Percentiles rank a stretch among this genome's conserved stretches.
Conservation (phyloP, 2,329 filamentous ascomycete species). For the Neoscytalidium dimidiatum region DNA sequence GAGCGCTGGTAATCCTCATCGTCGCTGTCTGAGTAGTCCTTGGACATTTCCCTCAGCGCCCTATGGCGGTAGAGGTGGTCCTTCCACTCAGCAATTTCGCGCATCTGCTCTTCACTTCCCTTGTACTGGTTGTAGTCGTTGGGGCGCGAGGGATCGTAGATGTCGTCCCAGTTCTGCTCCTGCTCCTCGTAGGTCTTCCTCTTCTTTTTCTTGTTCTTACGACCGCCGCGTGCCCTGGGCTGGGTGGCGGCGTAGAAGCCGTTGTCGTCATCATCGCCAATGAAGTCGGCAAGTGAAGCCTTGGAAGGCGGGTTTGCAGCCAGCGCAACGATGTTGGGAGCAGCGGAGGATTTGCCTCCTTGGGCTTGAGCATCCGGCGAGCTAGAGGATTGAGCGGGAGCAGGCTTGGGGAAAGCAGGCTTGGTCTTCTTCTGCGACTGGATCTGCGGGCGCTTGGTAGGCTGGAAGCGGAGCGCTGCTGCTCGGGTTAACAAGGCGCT, state of each 20-base stretch:
- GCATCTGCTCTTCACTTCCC: constrained; percentile 78
- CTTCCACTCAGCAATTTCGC: constrained; percentile 84
- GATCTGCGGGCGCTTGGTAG: constrained; percentile 67
- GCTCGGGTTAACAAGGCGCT: constrained; percentile 20
- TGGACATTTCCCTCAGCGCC: constrained; percentile 2
- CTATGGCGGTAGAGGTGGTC: constrained; percentile 58
- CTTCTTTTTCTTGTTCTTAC: constrained; percentile 65
- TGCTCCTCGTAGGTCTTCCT: constrained; percentile 70
- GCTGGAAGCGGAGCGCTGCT: constrained; percentile 71
- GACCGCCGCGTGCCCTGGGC: constrained; percentile 66
- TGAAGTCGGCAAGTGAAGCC: constrained; percentile 77
- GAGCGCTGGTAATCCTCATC: constrained; percentile 45
- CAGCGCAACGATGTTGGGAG: constrained; percentile 25
- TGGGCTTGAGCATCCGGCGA: constrained; percentile 23
- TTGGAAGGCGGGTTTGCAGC: constrained; percentile 56
- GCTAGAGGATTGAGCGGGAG: constrained; percentile 23
- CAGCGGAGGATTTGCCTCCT: constrained; percentile 8
- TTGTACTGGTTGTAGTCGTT: constrained; percentile 85
- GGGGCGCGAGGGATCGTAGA: constrained; percentile 82
- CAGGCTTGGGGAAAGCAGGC: constrained; percentile 56
- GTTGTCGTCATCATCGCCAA: constrained; percentile 77
- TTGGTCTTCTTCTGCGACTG: constrained; percentile 66
- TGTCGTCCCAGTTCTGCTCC: constrained; percentile 79
- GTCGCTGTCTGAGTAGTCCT: constrained; percentile 43
- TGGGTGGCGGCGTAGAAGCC: constrained; percentile 67